phyloP scores from a whole-genome alignment of 768 basidiomycete species.

The Suillus plorans region DNA sequence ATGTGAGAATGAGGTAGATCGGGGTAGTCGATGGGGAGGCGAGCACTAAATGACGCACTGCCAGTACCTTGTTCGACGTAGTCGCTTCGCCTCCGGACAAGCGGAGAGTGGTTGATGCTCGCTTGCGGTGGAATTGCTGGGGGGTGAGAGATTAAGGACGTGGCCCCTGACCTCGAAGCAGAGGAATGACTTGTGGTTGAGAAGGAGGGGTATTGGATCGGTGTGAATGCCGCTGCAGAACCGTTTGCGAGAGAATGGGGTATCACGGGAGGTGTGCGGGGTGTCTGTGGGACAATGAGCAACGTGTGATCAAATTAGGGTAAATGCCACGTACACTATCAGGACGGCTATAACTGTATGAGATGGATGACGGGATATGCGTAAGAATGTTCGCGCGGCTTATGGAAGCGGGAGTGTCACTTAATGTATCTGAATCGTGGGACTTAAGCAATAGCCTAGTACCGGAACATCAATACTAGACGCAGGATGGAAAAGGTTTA shows the following conservation, averaged over 20 bases:
- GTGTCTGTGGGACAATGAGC: conserved; percentile 27
- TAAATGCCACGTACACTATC: conserved; percentile 44
- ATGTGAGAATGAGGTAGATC: conserved; percentile 60
- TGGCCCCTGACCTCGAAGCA: conserved; percentile 23
- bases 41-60: conserved; percentile 30
- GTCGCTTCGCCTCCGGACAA: conserved; percentile 72
- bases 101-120: conserved; percentile 76
- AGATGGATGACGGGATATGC: conserved; percentile 41
- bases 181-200: conserved; percentile 39
- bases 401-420: conserved; percentile 17
- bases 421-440: conserved; percentile 12
- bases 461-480: conserved; percentile 3
- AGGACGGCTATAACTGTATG: conserved; percentile 46
- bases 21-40: conserved; percentile 78
- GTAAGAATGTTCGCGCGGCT: conserved; percentile 42
- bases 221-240: conserved; percentile 25
- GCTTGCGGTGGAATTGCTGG: conserved; percentile 76
- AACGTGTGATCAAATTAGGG: conserved; percentile 1
- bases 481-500: not conserved
- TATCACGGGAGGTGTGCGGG: conserved; percentile 35
- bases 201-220: conserved; percentile 58
- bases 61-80: conserved; percentile 67
- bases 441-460: conserved; percentile 18
- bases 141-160: conserved; percentile 41
- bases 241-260: conserved; percentile 40